These are phyloP conservation scores for Globisporangium uncinulatum DNA, from an alignment of 352 stramenopile species.

Conservation along the genomic window DNA sequence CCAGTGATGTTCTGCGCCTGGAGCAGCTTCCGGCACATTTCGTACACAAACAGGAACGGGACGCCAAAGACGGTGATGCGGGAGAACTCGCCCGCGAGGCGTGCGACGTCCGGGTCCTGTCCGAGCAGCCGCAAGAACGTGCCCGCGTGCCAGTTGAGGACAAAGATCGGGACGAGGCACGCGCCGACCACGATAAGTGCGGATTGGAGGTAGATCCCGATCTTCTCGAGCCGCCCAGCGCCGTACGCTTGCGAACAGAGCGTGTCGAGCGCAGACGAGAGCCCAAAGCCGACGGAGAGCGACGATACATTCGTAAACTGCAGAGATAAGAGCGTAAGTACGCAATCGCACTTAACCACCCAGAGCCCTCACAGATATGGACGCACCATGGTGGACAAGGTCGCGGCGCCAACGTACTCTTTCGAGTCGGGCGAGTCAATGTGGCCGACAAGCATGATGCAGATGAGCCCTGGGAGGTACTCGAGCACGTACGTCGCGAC, in stretches of 20 bases:
- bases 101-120: constrained; percentile 43
- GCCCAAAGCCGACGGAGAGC: constrained; percentile 54
- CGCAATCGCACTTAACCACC: neutral
- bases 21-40: constrained; percentile 62
- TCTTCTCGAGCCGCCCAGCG: constrained; percentile 37
- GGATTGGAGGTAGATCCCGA: constrained; percentile 65
- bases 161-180: constrained; percentile 29
- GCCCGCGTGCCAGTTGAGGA: constrained; percentile 48
- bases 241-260: constrained; percentile 65
- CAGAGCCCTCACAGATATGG: neutral
- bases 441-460: constrained; percentile 61
- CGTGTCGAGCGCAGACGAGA: constrained; percentile 68
- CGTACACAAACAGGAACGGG: constrained; percentile 53
- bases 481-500: constrained; percentile 20
- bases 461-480: constrained; percentile 43
- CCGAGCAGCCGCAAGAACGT: constrained; percentile 34
- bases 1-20: constrained; percentile 67
- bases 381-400: constrained; percentile 64
- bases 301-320: constrained; percentile 65
- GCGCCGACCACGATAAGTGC: constrained; percentile 40
- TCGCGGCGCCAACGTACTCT: constrained; percentile 62
- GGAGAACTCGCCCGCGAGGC: constrained; percentile 42
- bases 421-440: constrained; percentile 45
- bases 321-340: neutral
- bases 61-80: constrained; percentile 40